Conservation (phyloP, 176 grass and related monocot genomes). For the Saccharum spontaneum region DNA sequence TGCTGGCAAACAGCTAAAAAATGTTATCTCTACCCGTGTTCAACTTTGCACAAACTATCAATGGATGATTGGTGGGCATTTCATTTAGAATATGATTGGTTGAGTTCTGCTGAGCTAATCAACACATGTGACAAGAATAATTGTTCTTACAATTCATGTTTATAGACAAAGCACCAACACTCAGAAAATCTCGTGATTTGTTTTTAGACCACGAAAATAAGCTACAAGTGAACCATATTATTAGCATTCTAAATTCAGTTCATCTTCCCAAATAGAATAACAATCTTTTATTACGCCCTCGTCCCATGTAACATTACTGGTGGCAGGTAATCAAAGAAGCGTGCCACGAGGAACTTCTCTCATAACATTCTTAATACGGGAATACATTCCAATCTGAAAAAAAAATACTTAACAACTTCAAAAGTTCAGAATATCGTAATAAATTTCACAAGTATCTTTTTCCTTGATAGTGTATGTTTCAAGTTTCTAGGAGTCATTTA, state of each 20-base stretch:
- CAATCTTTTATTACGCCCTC: neutral
- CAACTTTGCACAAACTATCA: neutral
- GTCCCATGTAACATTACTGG: neutral
- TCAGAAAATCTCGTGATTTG: neutral
- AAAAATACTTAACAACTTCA: neutral
- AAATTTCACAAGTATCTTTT: neutral
- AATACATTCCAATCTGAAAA: neutral
- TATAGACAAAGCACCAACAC: neutral
- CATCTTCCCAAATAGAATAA: neutral
- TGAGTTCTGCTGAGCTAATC: conserved; percentile 1
- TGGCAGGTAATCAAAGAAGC: conserved; percentile 13
- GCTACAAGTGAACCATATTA: neutral
- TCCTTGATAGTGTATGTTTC: neutral
- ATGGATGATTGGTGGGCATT: neutral
- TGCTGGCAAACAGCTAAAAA: neutral
- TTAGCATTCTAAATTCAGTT: neutral
- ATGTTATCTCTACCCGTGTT: neutral
- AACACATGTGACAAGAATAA: neutral
- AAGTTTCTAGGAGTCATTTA: conserved; percentile 30
- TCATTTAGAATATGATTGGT: neutral
- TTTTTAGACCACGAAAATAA: conserved; percentile 1
- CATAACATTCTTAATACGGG: neutral
- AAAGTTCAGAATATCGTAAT: neutral
- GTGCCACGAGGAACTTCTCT: neutral
- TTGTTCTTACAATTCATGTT: neutral